Evolutionary conservation across 495 filamentous ascomycete genomes (phyloP), one percentile per base, ranked within the genome.

Genomic region (Neurospora sp.): DNA sequence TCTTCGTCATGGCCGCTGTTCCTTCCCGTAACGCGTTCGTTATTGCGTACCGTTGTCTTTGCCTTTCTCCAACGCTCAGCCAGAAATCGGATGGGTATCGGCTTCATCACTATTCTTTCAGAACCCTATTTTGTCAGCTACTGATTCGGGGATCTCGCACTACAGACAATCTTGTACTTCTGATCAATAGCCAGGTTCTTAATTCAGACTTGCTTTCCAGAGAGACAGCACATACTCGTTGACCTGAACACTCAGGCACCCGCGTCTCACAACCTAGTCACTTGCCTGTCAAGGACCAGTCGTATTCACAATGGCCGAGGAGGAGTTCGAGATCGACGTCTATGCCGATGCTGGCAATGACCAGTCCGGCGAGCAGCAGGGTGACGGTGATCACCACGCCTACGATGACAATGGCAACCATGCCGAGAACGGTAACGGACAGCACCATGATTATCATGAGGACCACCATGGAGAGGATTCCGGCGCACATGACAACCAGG

Each of bases 261-360:
- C 38, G 11, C 71, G 31, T 69, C 61, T 59, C 35, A 61, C 69
- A 27, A 39, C 22, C 71, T 42, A 72, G 70, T 27, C 59, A 48
- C 65, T 41, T 69, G 5, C 40, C 41, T 4, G 11, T 31, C 40
- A 31, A 53, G 73, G 31, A 20, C 69, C 31, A 59, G 31, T 39
- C 37, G 37, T 22, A 18, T 65, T 35, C 72, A 77, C 8, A 68
- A 83, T 83, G 81, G 80, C 80, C 75, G 96, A 98, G 81, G 94
- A 96, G 82, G 94, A 97, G 78, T 98, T 98, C 86, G 96, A 98
- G 80, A 97, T 98, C 87, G 96, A 98, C 81, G 94, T 98, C 82
- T 98, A 97, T 81, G 95, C 93, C 74, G 94, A 98, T 80, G 90
- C 92, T 69, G 86, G 85, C 74, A 81, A 78, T 27, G 80, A 85